Conservation (phyloP, 2,329 filamentous ascomycete species). For the Dryadomyces quercivorus region DNA sequence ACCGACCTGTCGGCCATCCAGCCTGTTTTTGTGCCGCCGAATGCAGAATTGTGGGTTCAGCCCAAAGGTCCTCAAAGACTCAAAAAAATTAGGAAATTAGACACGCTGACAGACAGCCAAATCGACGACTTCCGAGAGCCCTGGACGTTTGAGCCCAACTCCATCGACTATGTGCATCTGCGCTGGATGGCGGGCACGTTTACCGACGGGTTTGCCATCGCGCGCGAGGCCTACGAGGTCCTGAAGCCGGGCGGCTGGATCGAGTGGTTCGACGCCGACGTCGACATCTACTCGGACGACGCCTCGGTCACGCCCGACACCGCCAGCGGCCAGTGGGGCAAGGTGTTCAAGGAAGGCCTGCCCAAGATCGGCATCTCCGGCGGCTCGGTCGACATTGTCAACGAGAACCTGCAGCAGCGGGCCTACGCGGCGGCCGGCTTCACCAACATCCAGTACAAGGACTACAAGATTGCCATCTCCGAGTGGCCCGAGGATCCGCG, state of each 20-base stretch:
- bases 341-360: neutral
- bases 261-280: neutral
- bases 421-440: conserved; percentile 42
- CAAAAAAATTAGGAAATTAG: neutral
- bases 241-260: neutral
- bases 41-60: neutral
- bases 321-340: neutral
- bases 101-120: neutral
- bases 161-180: neutral
- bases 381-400: conserved; percentile 17
- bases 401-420: conserved; percentile 37
- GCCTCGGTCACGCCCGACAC: neutral
- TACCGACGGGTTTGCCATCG: neutral
- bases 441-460: conserved; percentile 24
- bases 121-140: neutral
- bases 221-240: neutral
- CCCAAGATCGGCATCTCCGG: neutral
- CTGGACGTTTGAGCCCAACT: neutral
- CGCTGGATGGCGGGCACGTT: neutral
- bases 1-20: neutral
- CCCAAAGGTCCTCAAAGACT: neutral
- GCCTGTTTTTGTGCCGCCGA: neutral
- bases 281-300: neutral
- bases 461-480: too few species aligned
- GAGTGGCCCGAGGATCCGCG: too few species aligned